Conservation (phyloP, 2,329 filamentous ascomycete species). For the Alternaria atra region DNA sequence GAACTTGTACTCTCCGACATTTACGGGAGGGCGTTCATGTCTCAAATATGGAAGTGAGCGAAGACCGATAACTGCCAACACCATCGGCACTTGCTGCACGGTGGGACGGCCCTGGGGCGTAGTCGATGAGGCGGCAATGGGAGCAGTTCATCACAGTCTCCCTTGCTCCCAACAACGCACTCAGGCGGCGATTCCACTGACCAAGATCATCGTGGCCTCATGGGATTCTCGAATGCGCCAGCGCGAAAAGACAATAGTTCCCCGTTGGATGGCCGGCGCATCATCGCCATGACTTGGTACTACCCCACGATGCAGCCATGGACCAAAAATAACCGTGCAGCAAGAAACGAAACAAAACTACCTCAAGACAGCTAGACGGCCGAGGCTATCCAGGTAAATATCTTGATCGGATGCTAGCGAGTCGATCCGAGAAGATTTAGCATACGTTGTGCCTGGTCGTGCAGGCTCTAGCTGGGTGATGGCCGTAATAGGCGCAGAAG, state of each 20-base stretch:
- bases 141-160: not conserved
- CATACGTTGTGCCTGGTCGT: slow-evolving; percentile 28
- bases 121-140: slow-evolving; percentile 3
- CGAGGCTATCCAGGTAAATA: slow-evolving; percentile 26
- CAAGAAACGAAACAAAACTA: slow-evolving; percentile 36
- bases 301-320: slow-evolving; percentile 29
- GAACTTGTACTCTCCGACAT: not conserved
- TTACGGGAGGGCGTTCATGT: not conserved
- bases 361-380: slow-evolving; percentile 23
- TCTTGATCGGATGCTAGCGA: slow-evolving; percentile 16
- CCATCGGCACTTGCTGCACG: slow-evolving; percentile 7
- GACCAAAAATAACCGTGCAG: slow-evolving; percentile 44
- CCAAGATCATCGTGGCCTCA: slow-evolving; percentile 26
- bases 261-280: slow-evolving; percentile 3
- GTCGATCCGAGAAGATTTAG: slow-evolving; percentile 29
- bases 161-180: too few species aligned
- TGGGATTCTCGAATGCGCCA: slow-evolving; percentile 14
- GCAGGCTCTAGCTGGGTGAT: slow-evolving; percentile 19
- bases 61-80: slow-evolving; percentile 11
- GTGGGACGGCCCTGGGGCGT: slow-evolving; percentile 13
- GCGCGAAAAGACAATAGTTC: not conserved
- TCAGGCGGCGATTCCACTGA: slow-evolving; percentile 18
- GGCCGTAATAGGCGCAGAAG: slow-evolving; percentile 22
- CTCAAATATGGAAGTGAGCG: not conserved
- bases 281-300: slow-evolving; percentile 7